phyloP scores from a whole-genome alignment of 164 flowering plant species.

The Vitis labrusca region DNA sequence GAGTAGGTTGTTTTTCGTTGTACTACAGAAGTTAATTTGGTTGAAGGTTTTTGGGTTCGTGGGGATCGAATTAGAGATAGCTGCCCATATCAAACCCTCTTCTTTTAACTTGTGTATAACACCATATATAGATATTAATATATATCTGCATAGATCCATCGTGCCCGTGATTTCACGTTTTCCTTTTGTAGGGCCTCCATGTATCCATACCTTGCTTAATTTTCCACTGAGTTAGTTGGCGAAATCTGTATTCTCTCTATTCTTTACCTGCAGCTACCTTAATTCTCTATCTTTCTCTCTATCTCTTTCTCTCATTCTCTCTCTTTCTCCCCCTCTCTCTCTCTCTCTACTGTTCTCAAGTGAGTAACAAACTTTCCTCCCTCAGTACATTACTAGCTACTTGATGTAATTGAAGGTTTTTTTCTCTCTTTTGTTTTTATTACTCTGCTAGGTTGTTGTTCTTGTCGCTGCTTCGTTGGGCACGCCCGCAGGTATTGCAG shows the following conservation, averaged over 20 bases:
- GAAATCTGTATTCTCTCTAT: neutral
- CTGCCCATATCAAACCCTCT: neutral
- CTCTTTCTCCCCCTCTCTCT: neutral
- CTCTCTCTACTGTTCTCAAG: neutral
- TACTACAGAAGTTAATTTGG: slow-evolving; percentile 4
- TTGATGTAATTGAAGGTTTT: slow-evolving; percentile 12
- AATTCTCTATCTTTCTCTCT: slow-evolving; percentile 1
- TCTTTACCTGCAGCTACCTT: neutral
- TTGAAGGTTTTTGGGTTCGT: neutral
- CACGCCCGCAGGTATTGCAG: slow-evolving; percentile 40
- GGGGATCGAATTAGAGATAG: slow-evolving; percentile 1
- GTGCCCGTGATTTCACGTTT: slow-evolving; percentile 7
- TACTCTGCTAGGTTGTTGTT: slow-evolving; percentile 39
- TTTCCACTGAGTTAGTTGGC: slow-evolving; percentile 3
- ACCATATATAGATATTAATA: slow-evolving; percentile 11
- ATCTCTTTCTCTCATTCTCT: too few species aligned
- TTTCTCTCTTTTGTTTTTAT: slow-evolving; percentile 17
- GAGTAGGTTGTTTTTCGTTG: neutral
- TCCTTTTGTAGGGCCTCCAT: slow-evolving; percentile 7
- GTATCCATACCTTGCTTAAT: neutral
- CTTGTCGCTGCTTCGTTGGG: slow-evolving; percentile 52
- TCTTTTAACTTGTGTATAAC: slow-evolving; percentile 17
- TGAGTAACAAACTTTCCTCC: slow-evolving; percentile 17
- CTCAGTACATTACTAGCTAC: slow-evolving; percentile 6
- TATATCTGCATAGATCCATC: slow-evolving; percentile 15